Evolutionary conservation across 495 filamentous ascomycete species (phyloP).

Genomic region (Baudoinia panamericana): DNA sequence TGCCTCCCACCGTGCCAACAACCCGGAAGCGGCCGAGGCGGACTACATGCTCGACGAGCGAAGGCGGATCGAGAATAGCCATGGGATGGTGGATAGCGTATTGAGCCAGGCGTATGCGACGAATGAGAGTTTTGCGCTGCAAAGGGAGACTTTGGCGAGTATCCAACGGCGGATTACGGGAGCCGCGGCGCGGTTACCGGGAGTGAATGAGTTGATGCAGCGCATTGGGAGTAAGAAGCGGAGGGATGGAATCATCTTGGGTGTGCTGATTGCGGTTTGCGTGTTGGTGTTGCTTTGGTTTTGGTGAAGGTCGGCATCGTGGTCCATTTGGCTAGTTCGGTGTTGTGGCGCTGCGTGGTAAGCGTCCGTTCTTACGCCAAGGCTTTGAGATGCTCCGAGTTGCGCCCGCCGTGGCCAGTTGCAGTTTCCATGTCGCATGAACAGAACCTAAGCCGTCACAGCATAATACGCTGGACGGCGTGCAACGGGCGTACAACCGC

Average conservation of each 20-base stretch:
- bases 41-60: constrained; percentile 97
- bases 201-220: constrained; percentile 82
- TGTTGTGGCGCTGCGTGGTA: too few species aligned
- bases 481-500: too few species aligned
- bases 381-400: too few species aligned
- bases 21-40: constrained; percentile 69
- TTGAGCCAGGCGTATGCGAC: constrained; percentile 95
- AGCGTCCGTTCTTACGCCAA: too few species aligned
- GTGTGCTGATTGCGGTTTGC: constrained; percentile 78
- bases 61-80: constrained; percentile 65
- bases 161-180: constrained; percentile 81
- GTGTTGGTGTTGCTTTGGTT: constrained; percentile 79
- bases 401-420: too few species aligned
- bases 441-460: too few species aligned
- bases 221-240: constrained; percentile 93
- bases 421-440: too few species aligned
- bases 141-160: constrained; percentile 71
- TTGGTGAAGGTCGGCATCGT: constrained; percentile 49
- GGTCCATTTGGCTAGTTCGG: too few species aligned
- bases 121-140: constrained; percentile 76
- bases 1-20: constrained; percentile 56
- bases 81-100: constrained; percentile 78
- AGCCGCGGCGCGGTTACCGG: constrained; percentile 80
- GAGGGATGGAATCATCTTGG: constrained; percentile 88
- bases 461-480: too few species aligned